Base-by-base conservation (phyloP, 1,284 basidiomycete species). In the Ceratobasidium sp. region DNA sequence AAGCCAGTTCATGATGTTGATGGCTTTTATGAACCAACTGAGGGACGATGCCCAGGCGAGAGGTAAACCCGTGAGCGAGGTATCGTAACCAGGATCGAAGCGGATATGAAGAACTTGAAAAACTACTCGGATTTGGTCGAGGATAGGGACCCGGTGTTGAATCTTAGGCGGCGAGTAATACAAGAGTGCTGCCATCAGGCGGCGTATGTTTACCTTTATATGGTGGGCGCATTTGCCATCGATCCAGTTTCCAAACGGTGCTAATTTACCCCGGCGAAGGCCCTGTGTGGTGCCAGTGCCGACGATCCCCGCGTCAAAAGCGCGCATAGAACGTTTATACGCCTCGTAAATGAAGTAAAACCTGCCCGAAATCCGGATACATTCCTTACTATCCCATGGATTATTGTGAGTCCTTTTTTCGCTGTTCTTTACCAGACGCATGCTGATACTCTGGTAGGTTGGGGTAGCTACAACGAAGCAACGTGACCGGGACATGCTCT, bases 121-220 rank as follows among this genome's bases (percentile, higher is more conserved):
- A n/a, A n/a, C n/a, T n/a, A n/a, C n/a, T n/a, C n/a, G n/a, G n/a
- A n/a, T n/a, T n/a, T n/a, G n/a, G n/a, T n/a, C n/a, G n/a, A n/a
- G n/a, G n/a, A n/a, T n/a, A n/a, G n/a, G n/a, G n/a, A n/a, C n/a
- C n/a, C n/a, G n/a, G n/a, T n/a, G n/a, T n/a, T n/a, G n/a, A n/a
- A n/a, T 3, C 45, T 62, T 34, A 47, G 31, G 45, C 49, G 58
- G n/a, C 32, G 49, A 17, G 58, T 10, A 1, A 47, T 62, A 6
- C 58, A 62, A 50, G 58, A 62, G 22, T 47, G 42, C 2, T 62
- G 58, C 45, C 45, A 47, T 1, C 58, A 58, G 2, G 29, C 42
- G 1, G 8, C 34, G 17, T 62, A 62, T 40, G 40, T 62, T 15
- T 62, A 62, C 29, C 22, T 58, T 27, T 58, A 58, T 34, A 58